Conservation (phyloP, 2,329 filamentous ascomycete species). For the Teratosphaeria nubilosa region DNA sequence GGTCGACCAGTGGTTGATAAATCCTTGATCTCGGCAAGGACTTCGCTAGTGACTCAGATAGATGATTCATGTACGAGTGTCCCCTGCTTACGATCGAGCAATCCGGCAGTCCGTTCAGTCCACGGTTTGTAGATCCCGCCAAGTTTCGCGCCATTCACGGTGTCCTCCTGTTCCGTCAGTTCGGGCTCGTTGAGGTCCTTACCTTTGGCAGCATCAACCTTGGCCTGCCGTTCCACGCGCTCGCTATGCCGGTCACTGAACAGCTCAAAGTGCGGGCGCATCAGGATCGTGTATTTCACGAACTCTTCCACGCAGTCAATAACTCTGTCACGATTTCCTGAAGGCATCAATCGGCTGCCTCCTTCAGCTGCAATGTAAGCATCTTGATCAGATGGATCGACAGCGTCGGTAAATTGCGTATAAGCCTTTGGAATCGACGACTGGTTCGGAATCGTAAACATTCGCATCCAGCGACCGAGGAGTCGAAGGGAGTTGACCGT, state of each 20-base stretch:
- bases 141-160: neutral
- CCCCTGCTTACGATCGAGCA: neutral
- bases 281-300: conserved; percentile 57
- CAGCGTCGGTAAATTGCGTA: conserved; percentile 46
- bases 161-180: neutral
- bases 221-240: conserved; percentile 22
- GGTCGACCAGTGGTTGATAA: too few species aligned
- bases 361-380: conserved; percentile 15
- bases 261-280: conserved; percentile 50
- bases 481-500: conserved; percentile 56
- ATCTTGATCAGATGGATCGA: conserved; percentile 24
- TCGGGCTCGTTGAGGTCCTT: neutral
- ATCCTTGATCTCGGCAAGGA: too few species aligned
- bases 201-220: neutral
- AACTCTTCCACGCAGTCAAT: conserved; percentile 53
- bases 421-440: conserved; percentile 54
- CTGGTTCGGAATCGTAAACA: conserved; percentile 51
- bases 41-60: neutral
- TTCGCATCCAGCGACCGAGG: conserved; percentile 48
- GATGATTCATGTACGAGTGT: neutral
- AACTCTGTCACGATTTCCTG: conserved; percentile 17
- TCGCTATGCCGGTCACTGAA: conserved; percentile 57
- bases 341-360: conserved; percentile 16
- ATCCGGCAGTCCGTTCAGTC: neutral
- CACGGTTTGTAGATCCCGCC: neutral